Evolutionary conservation across 345 rosid genomes (phyloP).

Genomic region (Eucalyptus tenuipes): DNA sequence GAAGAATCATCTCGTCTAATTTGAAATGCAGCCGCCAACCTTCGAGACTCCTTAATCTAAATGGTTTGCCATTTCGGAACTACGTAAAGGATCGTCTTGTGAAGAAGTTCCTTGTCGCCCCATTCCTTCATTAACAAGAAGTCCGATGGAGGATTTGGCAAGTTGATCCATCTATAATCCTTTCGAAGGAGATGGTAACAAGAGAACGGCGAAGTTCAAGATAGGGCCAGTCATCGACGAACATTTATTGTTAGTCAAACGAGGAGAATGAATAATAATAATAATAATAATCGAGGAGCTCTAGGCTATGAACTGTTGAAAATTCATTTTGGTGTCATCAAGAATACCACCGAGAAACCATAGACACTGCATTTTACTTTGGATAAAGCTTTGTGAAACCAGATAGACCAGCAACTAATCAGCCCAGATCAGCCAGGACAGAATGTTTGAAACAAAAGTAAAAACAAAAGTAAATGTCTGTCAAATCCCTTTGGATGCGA

Average conservation of each 20-base stretch:
- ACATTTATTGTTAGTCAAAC: background rate
- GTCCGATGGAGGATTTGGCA: background rate
- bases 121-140: background rate
- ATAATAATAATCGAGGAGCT: background rate
- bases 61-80: background rate
- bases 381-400: background rate
- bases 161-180: background rate
- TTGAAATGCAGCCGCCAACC: background rate
- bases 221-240: background rate
- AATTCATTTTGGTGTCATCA: background rate
- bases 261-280: background rate
- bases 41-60: background rate
- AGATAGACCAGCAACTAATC: background rate
- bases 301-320: background rate
- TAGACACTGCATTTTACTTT: background rate
- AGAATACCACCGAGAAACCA: background rate
- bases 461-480: background rate
- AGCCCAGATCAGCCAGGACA: background rate
- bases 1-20: background rate
- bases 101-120: background rate
- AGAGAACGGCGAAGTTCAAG: background rate
- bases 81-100: background rate
- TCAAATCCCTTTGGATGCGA: background rate
- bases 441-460: background rate
- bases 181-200: background rate